phyloP scores from a whole-genome alignment of 306 rosid species.

The Prosopis cineraria region DNA sequence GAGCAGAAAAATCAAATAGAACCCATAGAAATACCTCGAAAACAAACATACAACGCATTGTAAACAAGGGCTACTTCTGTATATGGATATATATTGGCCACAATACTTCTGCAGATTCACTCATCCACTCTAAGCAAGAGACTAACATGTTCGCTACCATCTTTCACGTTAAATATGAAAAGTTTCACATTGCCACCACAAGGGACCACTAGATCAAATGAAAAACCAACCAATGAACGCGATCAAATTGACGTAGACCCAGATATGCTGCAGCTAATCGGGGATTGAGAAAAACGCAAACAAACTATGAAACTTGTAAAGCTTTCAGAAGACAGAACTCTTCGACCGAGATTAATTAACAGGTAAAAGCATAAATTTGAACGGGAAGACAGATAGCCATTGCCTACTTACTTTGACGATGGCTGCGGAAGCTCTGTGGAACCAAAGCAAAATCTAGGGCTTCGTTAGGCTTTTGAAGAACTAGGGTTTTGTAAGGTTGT shows the following conservation, averaged over 20 bases:
- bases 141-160: not conserved
- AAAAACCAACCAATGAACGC: not conserved
- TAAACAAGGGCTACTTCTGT: not conserved
- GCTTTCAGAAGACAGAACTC: not conserved
- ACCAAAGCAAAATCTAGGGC: constrained; percentile 14
- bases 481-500: constrained; percentile 46
- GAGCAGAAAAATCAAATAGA: not conserved
- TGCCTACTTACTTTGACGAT: constrained; percentile 9
- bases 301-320: not conserved
- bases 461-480: constrained; percentile 15
- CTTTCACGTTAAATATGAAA: not conserved
- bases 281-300: not conserved
- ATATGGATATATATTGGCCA: no score
- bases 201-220: not conserved
- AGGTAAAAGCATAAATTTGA: not conserved
- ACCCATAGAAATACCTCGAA: not conserved
- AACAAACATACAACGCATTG: not conserved
- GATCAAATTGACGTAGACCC: not conserved
- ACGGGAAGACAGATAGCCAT: not conserved
- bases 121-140: not conserved
- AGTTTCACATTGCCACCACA: not conserved
- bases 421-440: not conserved
- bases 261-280: not conserved
- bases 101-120: not conserved
- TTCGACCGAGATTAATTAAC: not conserved